phyloP scores from a whole-genome alignment of 441 rosid genomes.

The Eutrema salsugineum region DNA sequence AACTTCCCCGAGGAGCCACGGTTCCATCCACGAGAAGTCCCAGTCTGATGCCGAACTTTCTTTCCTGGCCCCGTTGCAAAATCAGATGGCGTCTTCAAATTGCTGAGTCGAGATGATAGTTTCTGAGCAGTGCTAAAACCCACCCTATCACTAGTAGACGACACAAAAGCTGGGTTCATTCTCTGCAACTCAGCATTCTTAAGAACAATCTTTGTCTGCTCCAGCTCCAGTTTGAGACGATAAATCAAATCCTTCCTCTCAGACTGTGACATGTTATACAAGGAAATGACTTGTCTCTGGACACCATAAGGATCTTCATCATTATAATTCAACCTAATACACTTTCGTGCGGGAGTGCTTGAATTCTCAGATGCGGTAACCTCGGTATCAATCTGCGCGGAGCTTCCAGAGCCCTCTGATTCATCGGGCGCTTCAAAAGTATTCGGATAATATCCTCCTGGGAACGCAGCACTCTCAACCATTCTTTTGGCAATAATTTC shows the following conservation, averaged over 20 bases:
- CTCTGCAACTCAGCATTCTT: constrained; percentile 48
- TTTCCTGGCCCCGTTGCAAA: constrained; percentile 43
- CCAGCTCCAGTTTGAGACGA: constrained; percentile 49
- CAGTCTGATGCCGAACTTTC: constrained; percentile 38
- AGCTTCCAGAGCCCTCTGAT: constrained; percentile 67
- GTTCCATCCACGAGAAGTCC: constrained; percentile 37
- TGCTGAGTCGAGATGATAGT: constrained; percentile 26
- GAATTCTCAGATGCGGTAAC: constrained; percentile 62
- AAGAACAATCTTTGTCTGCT: constrained; percentile 45
- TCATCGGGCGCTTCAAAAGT: constrained; percentile 47
- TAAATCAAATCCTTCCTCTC: constrained; percentile 50
- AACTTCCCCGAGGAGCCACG: constrained; percentile 45
- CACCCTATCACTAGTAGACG: constrained; percentile 52
- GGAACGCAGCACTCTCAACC: constrained; percentile 49
- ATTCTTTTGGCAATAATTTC: constrained; percentile 36
- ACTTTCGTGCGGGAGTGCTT: constrained; percentile 45
- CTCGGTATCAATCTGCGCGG: constrained; percentile 49
- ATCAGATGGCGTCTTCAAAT: constrained; percentile 37
- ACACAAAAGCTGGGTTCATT: constrained; percentile 35
- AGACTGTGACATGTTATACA: constrained; percentile 40
- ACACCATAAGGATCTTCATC: constrained; percentile 46
- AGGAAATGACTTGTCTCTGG: constrained; percentile 45
- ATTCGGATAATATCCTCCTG: constrained; percentile 50
- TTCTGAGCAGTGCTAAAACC: constrained; percentile 44
- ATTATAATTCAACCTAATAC: constrained; percentile 46